Percentiles rank a stretch among this genome's conserved stretches.
phyloP scores from a whole-genome alignment of 2,329 filamentous ascomycete genomes.

The Seiridium cupressi region DNA sequence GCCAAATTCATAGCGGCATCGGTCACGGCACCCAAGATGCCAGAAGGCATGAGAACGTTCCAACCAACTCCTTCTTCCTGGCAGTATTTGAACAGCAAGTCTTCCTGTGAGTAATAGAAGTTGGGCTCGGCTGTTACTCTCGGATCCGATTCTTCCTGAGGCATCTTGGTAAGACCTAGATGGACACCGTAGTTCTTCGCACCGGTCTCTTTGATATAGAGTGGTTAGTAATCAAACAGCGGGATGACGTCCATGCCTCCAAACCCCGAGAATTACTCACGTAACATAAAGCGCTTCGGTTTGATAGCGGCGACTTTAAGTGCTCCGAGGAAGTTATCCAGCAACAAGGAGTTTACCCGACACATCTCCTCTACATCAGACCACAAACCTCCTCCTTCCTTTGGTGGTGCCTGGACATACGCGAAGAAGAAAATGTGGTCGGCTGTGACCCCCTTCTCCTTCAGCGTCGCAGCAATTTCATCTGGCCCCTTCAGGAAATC shows the following conservation, averaged over 20 bases:
- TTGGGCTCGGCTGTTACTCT: constrained; percentile 43
- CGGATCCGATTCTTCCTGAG: constrained; percentile 43
- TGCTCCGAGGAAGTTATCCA: constrained; percentile 42
- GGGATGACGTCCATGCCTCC: too few species aligned
- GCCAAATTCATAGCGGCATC: constrained; percentile 49
- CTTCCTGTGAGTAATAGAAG: constrained; percentile 56
- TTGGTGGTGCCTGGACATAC: constrained; percentile 49
- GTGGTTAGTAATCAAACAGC: too few species aligned
- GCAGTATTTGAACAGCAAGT: constrained; percentile 42
- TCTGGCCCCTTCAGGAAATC: constrained; percentile 22
- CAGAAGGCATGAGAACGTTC: constrained; percentile 46
- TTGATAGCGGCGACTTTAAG: constrained; percentile 30
- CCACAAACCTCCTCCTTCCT: constrained; percentile 42
- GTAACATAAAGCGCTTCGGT: constrained; percentile 45
- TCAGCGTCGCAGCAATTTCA: constrained; percentile 16
- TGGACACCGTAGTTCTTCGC: constrained; percentile 53
- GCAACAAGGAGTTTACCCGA: constrained; percentile 40
- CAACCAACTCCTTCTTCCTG: constrained; percentile 33
- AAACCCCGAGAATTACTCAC: too few species aligned
- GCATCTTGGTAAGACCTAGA: constrained; percentile 39
- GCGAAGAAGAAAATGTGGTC: constrained; percentile 53
- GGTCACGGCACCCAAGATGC: constrained; percentile 46
- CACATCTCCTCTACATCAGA: constrained; percentile 48
- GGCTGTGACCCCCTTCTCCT: constrained; percentile 33
- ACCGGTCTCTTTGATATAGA: constrained; percentile 33